These are phyloP conservation scores for Eremomyces bilateralis DNA, from an alignment of 495 filamentous ascomycete species.

Conservation along the genomic window DNA sequence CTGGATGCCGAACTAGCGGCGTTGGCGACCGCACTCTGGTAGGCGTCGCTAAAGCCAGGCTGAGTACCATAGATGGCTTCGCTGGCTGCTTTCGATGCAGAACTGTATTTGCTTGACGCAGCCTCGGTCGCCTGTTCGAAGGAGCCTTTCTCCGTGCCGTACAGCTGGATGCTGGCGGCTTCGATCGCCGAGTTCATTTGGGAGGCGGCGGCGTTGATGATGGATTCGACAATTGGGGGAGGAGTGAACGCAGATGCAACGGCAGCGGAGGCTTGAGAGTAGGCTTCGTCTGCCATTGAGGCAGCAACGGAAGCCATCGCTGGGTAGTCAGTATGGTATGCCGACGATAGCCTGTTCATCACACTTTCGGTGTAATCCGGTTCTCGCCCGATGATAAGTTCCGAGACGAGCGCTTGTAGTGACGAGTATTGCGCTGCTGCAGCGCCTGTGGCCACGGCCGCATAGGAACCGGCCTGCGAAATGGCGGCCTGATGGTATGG, in stretches of 20 bases:
- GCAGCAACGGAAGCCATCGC: constrained; percentile 27
- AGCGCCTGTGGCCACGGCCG: constrained; percentile 28
- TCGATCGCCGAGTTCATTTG: constrained; percentile 36
- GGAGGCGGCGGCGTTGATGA: constrained; percentile 31
- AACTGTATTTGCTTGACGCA: constrained; percentile 26
- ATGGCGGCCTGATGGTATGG: constrained; percentile 35
- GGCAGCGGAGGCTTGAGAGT: constrained; percentile 34
- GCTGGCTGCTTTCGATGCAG: constrained; percentile 26
- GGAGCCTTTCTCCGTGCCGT: constrained; percentile 33
- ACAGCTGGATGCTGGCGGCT: constrained; percentile 36
- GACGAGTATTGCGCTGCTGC: constrained; percentile 40
- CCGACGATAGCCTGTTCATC: constrained; percentile 43
- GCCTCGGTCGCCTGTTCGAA: constrained; percentile 31
- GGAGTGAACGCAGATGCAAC: constrained; percentile 31
- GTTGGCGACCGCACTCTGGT: constrained; percentile 25
- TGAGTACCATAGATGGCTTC: constrained; percentile 34
- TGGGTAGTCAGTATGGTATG: constrained; percentile 36
- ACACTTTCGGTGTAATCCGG: constrained; percentile 67
- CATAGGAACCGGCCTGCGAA: constrained; percentile 15
- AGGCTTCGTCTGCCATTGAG: constrained; percentile 31
- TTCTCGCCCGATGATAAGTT: constrained; percentile 57
- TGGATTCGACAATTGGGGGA: constrained; percentile 33
- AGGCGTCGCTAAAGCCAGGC: constrained; percentile 26
- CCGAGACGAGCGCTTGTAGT: constrained; percentile 51
- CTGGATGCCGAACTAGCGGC: constrained; percentile 28